Conservation (phyloP, 352 stramenopile species). For the Peronospora farinosa region DNA sequence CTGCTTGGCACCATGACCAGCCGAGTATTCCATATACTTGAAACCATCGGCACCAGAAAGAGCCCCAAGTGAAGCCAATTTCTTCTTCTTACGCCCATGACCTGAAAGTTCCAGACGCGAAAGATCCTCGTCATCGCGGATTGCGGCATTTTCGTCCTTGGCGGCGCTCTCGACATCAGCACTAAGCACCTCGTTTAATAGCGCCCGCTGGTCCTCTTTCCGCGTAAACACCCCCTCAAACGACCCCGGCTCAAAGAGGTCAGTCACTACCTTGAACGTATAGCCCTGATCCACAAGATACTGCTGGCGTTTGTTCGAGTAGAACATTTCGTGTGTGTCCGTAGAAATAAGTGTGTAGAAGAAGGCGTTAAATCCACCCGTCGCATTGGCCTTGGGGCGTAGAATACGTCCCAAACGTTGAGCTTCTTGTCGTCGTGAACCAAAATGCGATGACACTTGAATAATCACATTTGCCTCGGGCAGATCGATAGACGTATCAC, state of each 20-base stretch:
- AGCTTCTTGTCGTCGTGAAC: conserved; percentile 97
- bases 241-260: conserved; percentile 80
- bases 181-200: conserved; percentile 77
- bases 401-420: conserved; percentile 99
- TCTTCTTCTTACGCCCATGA: conserved; percentile 69
- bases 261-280: conserved; percentile 99
- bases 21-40: conserved; percentile 86
- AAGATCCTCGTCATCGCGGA: conserved; percentile 78
- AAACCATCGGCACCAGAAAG: conserved; percentile 72
- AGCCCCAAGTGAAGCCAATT: conserved; percentile 60
- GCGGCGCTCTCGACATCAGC: conserved; percentile 73
- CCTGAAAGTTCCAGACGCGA: conserved; percentile 60
- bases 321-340: conserved; percentile 99
- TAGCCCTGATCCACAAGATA: conserved; percentile 99
- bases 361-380: conserved; percentile 98
- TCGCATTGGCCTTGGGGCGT: conserved; percentile 93
- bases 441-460: conserved; percentile 97
- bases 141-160: conserved; percentile 78
- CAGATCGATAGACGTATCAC: conserved; percentile 99
- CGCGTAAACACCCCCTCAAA: conserved; percentile 78
- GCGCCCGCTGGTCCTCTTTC: conserved; percentile 69
- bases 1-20: conserved; percentile 74
- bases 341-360: conserved; percentile 99
- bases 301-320: conserved; percentile 98
- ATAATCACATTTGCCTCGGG: conserved; percentile 99